A percentile compares a stretch with the other conserved stretches of the same genome.
phyloP scores from a whole-genome alignment of 805 yeast species.

The Huiozyma sinensis region DNA sequence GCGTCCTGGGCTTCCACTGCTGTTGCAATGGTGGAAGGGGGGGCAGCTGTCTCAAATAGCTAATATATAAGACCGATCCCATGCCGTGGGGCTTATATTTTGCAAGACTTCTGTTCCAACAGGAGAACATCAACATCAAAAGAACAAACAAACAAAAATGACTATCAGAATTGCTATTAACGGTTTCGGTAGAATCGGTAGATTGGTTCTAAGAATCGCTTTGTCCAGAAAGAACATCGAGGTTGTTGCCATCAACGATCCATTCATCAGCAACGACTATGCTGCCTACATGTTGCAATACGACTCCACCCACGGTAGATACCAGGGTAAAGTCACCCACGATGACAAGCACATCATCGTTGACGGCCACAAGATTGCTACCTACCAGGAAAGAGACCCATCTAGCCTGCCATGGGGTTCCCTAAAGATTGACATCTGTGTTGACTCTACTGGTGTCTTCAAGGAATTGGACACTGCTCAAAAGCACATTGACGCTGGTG shows the following conservation, averaged over 20 bases:
- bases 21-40: too few species aligned
- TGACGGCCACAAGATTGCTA: constrained; percentile 40
- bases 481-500: constrained; percentile 63
- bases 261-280: constrained; percentile 56
- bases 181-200: constrained; percentile 68
- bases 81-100: too few species aligned
- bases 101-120: too few species aligned
- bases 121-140: too few species aligned
- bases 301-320: constrained; percentile 62
- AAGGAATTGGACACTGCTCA: constrained; percentile 54
- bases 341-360: constrained; percentile 43
- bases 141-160: constrained; percentile 11
- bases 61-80: too few species aligned
- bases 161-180: constrained; percentile 45
- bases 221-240: constrained; percentile 40
- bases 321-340: constrained; percentile 45
- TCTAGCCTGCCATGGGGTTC: constrained; percentile 59
- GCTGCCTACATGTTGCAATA: constrained; percentile 69
- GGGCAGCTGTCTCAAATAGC: too few species aligned
- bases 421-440: constrained; percentile 48
- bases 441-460: constrained; percentile 68
- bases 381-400: constrained; percentile 60
- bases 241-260: constrained; percentile 61
- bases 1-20: too few species aligned
- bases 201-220: constrained; percentile 57